Conservation (phyloP, 768 basidiomycete genomes). For the Sistotremastrum niveocremeum region DNA sequence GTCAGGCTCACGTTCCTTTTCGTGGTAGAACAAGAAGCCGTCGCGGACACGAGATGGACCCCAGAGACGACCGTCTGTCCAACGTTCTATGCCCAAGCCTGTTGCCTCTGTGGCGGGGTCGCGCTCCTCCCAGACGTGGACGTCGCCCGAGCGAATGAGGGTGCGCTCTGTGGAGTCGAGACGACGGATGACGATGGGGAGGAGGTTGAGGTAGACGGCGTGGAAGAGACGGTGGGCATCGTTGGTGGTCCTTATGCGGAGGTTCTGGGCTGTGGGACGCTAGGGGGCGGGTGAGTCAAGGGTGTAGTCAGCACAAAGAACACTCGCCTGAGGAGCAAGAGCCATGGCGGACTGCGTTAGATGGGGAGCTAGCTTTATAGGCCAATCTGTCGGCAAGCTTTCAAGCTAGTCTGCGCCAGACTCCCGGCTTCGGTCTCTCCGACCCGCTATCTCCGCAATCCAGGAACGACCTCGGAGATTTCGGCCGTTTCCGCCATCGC, state of each 20-base stretch:
- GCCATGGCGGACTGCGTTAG: too few species aligned
- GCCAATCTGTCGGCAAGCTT: too few species aligned
- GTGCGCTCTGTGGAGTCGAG: conserved; percentile 72
- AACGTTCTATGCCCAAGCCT: conserved; percentile 71
- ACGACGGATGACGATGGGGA: conserved; percentile 69
- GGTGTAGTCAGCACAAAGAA: too few species aligned
- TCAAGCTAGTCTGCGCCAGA: too few species aligned
- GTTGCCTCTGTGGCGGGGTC: conserved; percentile 61
- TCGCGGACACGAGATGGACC: conserved; percentile 75
- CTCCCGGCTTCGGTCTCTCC: too few species aligned
- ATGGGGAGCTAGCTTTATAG: too few species aligned
- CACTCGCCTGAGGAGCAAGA: too few species aligned
- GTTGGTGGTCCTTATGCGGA: conserved; percentile 63
- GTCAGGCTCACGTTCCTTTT: conserved; percentile 43
- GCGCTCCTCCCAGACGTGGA: conserved; percentile 80
- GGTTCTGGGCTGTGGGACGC: conserved; percentile 58
- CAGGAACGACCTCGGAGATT: too few species aligned
- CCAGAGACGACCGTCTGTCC: conserved; percentile 77
- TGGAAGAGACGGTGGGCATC: conserved; percentile 77
- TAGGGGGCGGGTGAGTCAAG: conserved; percentile 12
- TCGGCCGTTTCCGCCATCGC: too few species aligned
- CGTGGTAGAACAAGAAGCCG: conserved; percentile 78
- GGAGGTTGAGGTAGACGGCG: conserved; percentile 51
- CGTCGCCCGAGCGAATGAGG: conserved; percentile 49
- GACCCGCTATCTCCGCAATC: too few species aligned